A percentile compares a stretch with the other conserved stretches of the same genome.
phyloP scores from a whole-genome alignment of 257 asterid genomes.

The Paulownia fortunei region DNA sequence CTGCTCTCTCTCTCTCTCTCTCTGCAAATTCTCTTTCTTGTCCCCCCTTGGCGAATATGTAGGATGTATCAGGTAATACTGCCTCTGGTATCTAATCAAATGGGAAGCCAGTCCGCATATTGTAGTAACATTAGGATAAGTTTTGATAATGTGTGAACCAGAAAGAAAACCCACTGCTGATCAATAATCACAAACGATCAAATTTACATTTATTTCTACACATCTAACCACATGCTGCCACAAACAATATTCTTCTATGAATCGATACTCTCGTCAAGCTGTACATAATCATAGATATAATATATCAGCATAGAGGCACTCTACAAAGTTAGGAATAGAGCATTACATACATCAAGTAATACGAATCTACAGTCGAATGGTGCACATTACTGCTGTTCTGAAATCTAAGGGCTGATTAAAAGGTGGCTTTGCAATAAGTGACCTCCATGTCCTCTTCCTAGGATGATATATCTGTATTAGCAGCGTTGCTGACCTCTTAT shows the following conservation, averaged over 20 bases:
- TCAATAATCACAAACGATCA: constrained; percentile 17
- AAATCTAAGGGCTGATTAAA: constrained; percentile 65
- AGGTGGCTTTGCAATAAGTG: constrained; percentile 64
- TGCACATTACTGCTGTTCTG: constrained; percentile 73
- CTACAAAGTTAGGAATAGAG: background rate
- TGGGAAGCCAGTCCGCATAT: too few species aligned
- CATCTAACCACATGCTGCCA: constrained; percentile 20
- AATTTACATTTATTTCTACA: constrained; percentile 30
- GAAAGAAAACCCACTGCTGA: background rate
- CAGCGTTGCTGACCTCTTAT: constrained; percentile 63
- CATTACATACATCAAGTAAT: constrained; percentile 25
- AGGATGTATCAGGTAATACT: too few species aligned
- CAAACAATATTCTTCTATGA: constrained; percentile 18
- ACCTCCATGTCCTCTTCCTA: constrained; percentile 69
- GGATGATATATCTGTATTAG: constrained; percentile 80
- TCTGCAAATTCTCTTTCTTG: too few species aligned
- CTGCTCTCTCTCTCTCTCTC: too few species aligned
- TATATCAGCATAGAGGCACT: constrained; percentile 3
- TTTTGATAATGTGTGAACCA: background rate
- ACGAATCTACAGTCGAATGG: constrained; percentile 60
- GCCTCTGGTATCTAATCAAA: too few species aligned
- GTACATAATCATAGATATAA: constrained; percentile 31
- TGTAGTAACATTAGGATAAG: background rate
- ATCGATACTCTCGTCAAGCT: background rate
- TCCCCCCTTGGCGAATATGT: too few species aligned